Evolutionary conservation across 257 asterid genomes (phyloP), one percentile per base, ranked within the genome.

Genomic region (Petunia secreta): DNA sequence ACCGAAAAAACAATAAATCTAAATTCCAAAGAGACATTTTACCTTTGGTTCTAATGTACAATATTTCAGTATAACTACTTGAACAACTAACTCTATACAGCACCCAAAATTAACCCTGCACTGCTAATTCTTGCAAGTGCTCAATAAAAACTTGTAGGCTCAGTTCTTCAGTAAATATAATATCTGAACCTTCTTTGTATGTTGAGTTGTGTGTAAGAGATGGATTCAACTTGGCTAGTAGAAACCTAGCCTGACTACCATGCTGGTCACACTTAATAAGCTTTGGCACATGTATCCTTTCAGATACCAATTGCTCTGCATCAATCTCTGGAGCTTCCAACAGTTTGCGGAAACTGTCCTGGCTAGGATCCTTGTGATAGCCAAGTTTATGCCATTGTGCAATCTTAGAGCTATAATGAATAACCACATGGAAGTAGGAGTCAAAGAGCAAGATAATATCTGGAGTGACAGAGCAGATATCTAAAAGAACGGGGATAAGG

Each of bases 241-340:
- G 96, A 88, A 91, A 90, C 87, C 99, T 88, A 6, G 98, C 99
- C 83, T 92, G 97, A 85, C 99, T 95, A 78, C 99, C 82, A 66
- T 95, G 99, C 80, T 95, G 99, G 37, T 95, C 99, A 58, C 99
- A 95, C 79, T 85, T 93, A 2, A 93, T 74, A n/a, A 92, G 87
- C 82, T 89, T 94, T 3, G 98, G 99, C 53, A 92, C 97, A 1
- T 97, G 99, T 43, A 95, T 58, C 81, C 99, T 85, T 58, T 91
- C 99, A 0, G 91, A 85, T 83, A 91, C 89, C 80, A 92, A 78
- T 53, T 93, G 96, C 81, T 89, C 91, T 0, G 95, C 99, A 11
- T 95, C 99, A 3, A 87, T 81, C 77, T 87, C 97, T 0, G 95
- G 94, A n/a, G 98, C 99, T 86, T 93, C 99, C 78, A 95, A 69